Evolutionary conservation across 768 basidiomycete genomes (phyloP), one percentile per base, ranked within the genome.

Genomic region (Russula brevipes): DNA sequence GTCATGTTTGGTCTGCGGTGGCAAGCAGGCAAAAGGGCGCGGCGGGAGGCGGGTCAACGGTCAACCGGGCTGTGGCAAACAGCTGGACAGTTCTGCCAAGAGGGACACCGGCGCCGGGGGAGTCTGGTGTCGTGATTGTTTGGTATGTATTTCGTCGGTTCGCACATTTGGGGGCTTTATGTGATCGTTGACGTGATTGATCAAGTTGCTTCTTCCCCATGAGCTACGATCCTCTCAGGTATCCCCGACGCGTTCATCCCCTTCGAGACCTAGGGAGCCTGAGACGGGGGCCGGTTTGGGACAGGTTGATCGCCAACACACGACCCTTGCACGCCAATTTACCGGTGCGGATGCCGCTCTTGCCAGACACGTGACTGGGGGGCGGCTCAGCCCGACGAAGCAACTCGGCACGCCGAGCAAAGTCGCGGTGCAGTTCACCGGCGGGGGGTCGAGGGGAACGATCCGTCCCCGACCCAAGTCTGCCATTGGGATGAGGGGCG

Each of bases 101-200:
- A 80, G 77, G 38, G 89, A 87, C 69, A 76, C 73, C 10, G 82
- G 86, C 42, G 87, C 87, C 0, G 81, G 60, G 10, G 60, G 82
- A 12, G 82, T 91, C 35, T 93, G 89, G 88, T 94, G 91, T 73
- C 80, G 89, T 68, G 90, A 91, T 73, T 94, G 91, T 72, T 76
- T 85, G 70, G 91, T 92, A 76, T 39, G 59, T 58, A 45, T 1
- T 31, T 55, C 36, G 50, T 49, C 38, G 17, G 11, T 31, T 39
- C 10, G 44, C 6, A 7, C 24, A 33, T 61, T 59, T 31, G 11
- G 24, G 24, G 19, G 10, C 39, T 24, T 5, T 51, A 41, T 33
- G 46, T 42, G 47, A 57, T 47, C 59, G 53, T 39, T 54, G 56
- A 64, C 51, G 33, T 61, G 51, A 17, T 68, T 57, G 24, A 24